phyloP scores from a whole-genome alignment of 768 basidiomycete genomes.

The Suillus subalutaceus region DNA sequence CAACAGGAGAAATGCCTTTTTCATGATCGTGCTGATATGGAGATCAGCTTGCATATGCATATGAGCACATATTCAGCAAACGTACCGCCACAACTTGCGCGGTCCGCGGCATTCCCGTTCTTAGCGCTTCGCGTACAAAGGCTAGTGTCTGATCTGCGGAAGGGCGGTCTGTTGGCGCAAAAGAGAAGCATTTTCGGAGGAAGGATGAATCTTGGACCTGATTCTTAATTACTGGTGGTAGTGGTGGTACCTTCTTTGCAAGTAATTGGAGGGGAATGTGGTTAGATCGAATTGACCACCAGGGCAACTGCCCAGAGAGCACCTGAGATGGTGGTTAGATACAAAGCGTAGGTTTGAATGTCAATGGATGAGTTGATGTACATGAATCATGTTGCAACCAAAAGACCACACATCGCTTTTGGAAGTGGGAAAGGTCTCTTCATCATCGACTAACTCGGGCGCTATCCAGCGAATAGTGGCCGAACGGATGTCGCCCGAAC shows the following conservation, averaged over 20 bases:
- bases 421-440: not conserved
- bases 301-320: slow-evolving; percentile 12
- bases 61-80: not conserved
- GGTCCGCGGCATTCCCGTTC: not conserved
- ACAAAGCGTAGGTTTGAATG: not conserved
- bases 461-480: slow-evolving; percentile 6
- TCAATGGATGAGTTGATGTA: not conserved
- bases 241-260: not conserved
- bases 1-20: not conserved
- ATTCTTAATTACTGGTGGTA: not conserved
- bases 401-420: slow-evolving; percentile 7
- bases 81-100: not conserved
- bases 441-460: not conserved
- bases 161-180: not conserved
- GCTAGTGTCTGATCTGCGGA: not conserved
- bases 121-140: not conserved
- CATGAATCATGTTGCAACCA: slow-evolving; percentile 7
- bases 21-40: not conserved
- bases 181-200: slow-evolving; percentile 1
- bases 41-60: not conserved
- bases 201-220: not conserved
- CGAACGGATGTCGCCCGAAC: slow-evolving; percentile 14
- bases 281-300: not conserved
- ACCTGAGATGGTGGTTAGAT: not conserved
- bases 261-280: not conserved